Evolutionary conservation across 202 grass and related monocot genomes (phyloP).

Genomic region (Brachypodium distachyon): DNA sequence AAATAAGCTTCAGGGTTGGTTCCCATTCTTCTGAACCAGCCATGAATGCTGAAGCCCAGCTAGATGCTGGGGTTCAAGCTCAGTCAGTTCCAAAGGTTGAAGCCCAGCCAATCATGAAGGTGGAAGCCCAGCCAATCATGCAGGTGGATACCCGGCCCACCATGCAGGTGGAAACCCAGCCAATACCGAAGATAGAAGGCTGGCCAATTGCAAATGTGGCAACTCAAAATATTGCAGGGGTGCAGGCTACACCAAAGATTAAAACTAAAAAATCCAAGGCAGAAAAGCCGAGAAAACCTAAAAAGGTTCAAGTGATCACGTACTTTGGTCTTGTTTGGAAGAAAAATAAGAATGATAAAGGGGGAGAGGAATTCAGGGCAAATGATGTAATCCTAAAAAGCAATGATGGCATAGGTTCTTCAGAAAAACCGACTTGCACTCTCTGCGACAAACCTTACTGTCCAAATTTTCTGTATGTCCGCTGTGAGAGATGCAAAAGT

Average conservation of each 20-base stretch:
- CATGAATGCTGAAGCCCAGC: neutral
- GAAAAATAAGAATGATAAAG: slow-evolving; percentile 39
- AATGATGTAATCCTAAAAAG: slow-evolving; percentile 79
- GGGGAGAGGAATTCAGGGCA: slow-evolving; percentile 56
- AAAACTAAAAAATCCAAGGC: slow-evolving; percentile 35
- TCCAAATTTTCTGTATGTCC: slow-evolving; percentile 64
- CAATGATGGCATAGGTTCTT: slow-evolving; percentile 38
- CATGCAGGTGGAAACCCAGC: neutral
- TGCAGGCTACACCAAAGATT: slow-evolving; percentile 27
- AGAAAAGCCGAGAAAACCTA: slow-evolving; percentile 43
- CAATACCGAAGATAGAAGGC: neutral
- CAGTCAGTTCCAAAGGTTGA: neutral
- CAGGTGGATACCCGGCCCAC: neutral
- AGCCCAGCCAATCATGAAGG: slow-evolving; percentile 18
- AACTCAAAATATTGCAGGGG: slow-evolving; percentile 16
- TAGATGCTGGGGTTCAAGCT: neutral
- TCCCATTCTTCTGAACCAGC: slow-evolving; percentile 30
- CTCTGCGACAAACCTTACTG: slow-evolving; percentile 64
- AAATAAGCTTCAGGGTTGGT: slow-evolving; percentile 47
- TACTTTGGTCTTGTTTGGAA: slow-evolving; percentile 90
- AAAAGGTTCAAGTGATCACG: slow-evolving; percentile 36
- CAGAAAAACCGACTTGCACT: slow-evolving; percentile 53
- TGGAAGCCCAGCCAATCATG: neutral
- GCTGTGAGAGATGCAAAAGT: slow-evolving; percentile 83
- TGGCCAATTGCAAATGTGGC: slow-evolving; percentile 1